Evolutionary conservation across 352 stramenopile genomes (phyloP).

Genomic region (Blastocystis sp.): DNA sequence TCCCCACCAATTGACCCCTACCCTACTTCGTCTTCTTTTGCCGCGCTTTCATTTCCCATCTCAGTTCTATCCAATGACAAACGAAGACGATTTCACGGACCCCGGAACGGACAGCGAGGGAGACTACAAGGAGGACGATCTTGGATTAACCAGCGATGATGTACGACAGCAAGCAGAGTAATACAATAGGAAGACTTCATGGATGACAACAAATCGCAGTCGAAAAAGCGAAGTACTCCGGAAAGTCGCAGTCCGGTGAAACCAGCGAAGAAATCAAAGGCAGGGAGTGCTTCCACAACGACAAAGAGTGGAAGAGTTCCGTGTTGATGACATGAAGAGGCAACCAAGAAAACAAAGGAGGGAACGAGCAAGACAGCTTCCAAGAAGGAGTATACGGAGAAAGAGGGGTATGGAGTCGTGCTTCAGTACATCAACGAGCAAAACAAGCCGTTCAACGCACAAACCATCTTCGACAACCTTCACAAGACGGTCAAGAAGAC

Average conservation of each 20-base stretch:
- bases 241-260: neutral
- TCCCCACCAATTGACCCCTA: no score
- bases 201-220: neutral
- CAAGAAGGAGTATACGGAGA: slow-evolving; percentile 43
- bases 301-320: neutral
- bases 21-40: neutral
- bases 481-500: slow-evolving; percentile 47
- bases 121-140: neutral
- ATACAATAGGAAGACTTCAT: slow-evolving; percentile 15
- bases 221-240: neutral
- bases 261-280: slow-evolving; percentile 38
- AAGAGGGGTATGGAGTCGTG: slow-evolving; percentile 28
- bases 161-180: neutral
- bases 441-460: slow-evolving; percentile 47
- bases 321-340: neutral
- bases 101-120: neutral
- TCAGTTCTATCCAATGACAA: neutral
- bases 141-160: neutral
- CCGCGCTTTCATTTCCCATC: neutral
- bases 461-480: slow-evolving; percentile 48
- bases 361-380: neutral
- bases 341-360: slow-evolving; percentile 36
- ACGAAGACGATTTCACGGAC: neutral
- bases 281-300: neutral
- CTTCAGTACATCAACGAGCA: slow-evolving; percentile 42